These are phyloP conservation scores for Penicillium sp. DNA, from an alignment of 2,329 filamentous ascomycete species.

Conservation along the genomic window DNA sequence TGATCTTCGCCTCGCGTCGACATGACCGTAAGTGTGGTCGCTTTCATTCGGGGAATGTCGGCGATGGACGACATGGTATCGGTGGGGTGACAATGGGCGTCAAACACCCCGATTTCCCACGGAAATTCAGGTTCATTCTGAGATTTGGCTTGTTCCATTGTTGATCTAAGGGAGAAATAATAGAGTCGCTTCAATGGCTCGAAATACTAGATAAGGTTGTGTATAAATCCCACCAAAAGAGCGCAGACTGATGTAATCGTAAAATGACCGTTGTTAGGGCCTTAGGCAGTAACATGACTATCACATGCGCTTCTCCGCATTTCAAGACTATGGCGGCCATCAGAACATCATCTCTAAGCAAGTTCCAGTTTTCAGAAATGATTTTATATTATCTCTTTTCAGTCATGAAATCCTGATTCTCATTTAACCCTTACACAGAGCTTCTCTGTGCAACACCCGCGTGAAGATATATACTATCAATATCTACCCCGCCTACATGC, in stretches of 20 bases:
- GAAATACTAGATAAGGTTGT: neutral
- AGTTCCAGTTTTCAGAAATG: neutral
- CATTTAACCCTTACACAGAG: neutral
- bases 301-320: conserved; percentile 18
- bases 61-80: conserved; percentile 64
- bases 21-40: conserved; percentile 65
- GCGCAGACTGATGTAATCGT: conserved; percentile 7
- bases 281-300: conserved; percentile 7
- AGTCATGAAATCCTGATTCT: neutral
- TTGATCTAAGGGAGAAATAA: neutral
- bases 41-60: conserved; percentile 62
- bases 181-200: neutral
- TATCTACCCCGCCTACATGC: conserved; percentile 31
- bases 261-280: neutral
- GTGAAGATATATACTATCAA: neutral
- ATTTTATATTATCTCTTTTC: neutral
- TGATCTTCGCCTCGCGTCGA: conserved; percentile 67
- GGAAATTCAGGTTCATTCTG: conserved; percentile 50
- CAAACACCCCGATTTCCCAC: conserved; percentile 67
- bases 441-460: conserved; percentile 2
- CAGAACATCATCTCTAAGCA: neutral
- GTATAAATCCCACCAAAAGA: neutral
- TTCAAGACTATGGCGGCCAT: neutral
- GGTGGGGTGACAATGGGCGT: conserved; percentile 71
- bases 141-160: conserved; percentile 13